Base-by-base conservation (phyloP, 306 rosid genomes). In the Lathyrus tuberosus region DNA sequence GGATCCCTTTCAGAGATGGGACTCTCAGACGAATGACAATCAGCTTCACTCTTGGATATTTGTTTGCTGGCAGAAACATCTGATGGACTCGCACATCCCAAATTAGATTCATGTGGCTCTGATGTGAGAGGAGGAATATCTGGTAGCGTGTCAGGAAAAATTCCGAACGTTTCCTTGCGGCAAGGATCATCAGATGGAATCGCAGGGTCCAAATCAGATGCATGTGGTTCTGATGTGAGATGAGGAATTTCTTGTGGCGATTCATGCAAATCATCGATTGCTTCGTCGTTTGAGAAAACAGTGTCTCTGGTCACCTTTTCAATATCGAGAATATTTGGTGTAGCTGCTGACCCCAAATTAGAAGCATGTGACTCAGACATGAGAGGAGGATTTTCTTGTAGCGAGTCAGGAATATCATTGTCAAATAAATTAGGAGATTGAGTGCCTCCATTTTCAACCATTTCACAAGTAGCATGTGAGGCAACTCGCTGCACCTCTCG, bases 401-500 rank as follows among this genome's bases (percentile, higher is more conserved):
- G 67, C 9, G 67, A 62, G 56, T 56, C 51, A 13, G 83, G 75
- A 15, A 69, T 73, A 66, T 74, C 61, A 75, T 53, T 72, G 71
- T 73, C 81, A 10, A 63, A 51, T 72, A 78, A 49, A 77, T 76
- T 43, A 78, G 73, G 13, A 75, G 69, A 52, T 59, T 79, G 81
- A 56, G 74, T 75, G 31, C 64, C 76, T 75, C 62, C 86, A 79
- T 77, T 79, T 71, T 83, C 83, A 28, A 41, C 52, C 76, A 52
- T 85, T 69, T 78, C 80, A 58, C 60, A 63, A 58, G 73, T 70
- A 41, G 46, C 77, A 30, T 15, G 46, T 31, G 81, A 72, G 31
- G 79, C 8, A 59, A 74, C 14, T 49, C 42, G 72, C 72, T 77
- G 89, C 9, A 83, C 81, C 82, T 83, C 92, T 74, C 76, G 83